phyloP scores from a whole-genome alignment of 371 early-diverging fungal genomes.

The Lichtheimia ornata region DNA sequence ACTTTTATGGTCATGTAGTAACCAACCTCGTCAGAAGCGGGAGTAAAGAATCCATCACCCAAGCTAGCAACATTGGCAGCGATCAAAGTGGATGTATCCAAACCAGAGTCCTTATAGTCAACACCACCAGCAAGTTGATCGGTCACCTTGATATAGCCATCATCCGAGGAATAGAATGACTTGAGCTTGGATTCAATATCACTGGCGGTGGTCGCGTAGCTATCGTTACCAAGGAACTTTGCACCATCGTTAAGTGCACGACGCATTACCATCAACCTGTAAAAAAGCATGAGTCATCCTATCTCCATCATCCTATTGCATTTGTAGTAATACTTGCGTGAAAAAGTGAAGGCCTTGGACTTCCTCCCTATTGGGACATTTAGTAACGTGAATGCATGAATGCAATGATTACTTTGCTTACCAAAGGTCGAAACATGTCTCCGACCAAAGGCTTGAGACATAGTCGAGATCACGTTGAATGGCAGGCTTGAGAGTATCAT shows the following conservation, averaged over 20 bases:
- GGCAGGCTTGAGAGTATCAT: conserved; percentile 9
- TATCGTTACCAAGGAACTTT: conserved; percentile 8
- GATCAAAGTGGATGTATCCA: conserved; percentile 69
- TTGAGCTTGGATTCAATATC: conserved; percentile 36
- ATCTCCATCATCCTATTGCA: too few species aligned
- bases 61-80: conserved; percentile 55
- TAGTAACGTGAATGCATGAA: background rate
- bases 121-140: conserved; percentile 36
- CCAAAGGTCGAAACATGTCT: conserved; percentile 56
- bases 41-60: conserved; percentile 39
- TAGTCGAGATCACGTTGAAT: conserved; percentile 66
- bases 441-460: conserved; percentile 43
- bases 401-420: conserved; percentile 10
- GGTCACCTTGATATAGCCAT: conserved; percentile 43
- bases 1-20: background rate
- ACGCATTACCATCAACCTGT: conserved; percentile 55
- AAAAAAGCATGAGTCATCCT: background rate
- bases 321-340: conserved; percentile 37
- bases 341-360: conserved; percentile 64
- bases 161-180: conserved; percentile 42
- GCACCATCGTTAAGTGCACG: conserved; percentile 40
- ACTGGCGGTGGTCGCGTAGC: conserved; percentile 13
- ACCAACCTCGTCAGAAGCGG: conserved; percentile 40
- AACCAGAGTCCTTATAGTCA: conserved; percentile 32
- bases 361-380: conserved; percentile 59